Conservation (phyloP, 768 basidiomycete species). For the Rickenella mellea region DNA sequence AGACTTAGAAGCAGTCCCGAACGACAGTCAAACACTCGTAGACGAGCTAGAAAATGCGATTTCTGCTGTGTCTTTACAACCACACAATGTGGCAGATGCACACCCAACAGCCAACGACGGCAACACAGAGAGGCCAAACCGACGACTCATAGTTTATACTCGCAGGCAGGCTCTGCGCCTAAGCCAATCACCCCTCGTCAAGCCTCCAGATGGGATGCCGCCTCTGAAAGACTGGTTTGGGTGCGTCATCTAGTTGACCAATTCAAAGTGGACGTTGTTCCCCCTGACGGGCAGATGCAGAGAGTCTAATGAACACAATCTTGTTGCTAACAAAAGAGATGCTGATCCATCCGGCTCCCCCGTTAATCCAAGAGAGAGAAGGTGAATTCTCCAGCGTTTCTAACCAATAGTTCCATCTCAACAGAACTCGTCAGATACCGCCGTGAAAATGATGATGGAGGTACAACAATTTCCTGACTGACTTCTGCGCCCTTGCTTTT, state of each 20-base stretch:
- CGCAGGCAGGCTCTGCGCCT: constrained; percentile 60
- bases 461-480: constrained; percentile 24
- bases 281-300: constrained; percentile 15
- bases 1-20: too few relatives aligned
- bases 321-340: constrained; percentile 52
- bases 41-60: neutral
- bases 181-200: constrained; percentile 67
- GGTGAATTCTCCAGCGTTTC: constrained; percentile 30
- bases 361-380: constrained; percentile 52
- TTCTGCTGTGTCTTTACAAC: too few relatives aligned
- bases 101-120: too few relatives aligned
- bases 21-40: neutral
- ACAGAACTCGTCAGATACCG: constrained; percentile 44
- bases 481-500: constrained; percentile 1
- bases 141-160: constrained; percentile 57
- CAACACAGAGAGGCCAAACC: constrained; percentile 22
- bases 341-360: constrained; percentile 42
- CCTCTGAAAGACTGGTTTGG: constrained; percentile 83
- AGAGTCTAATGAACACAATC: constrained; percentile 50
- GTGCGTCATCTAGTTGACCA: constrained; percentile 41
- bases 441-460: constrained; percentile 67
- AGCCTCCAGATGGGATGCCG: constrained; percentile 68
- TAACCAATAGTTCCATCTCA: constrained; percentile 5
- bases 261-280: constrained; percentile 1
- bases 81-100: too few relatives aligned